These are phyloP conservation scores for Odontarrhena argentea DNA, from an alignment of 345 rosid genomes.

Conservation along the genomic window DNA sequence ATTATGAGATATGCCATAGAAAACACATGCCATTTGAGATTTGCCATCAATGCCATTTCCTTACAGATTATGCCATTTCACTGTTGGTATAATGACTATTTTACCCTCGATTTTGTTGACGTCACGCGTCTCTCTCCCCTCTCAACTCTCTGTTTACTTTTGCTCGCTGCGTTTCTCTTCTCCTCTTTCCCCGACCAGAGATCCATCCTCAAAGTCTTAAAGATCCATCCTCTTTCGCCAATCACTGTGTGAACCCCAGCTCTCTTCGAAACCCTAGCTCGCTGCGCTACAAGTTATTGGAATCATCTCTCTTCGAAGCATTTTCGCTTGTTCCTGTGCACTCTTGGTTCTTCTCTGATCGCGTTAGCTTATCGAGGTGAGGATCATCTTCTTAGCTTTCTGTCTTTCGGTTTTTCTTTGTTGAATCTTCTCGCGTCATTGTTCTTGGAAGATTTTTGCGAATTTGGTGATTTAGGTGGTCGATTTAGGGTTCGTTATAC, in stretches of 20 bases:
- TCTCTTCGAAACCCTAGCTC: slow-evolving; percentile 22
- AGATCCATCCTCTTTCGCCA: no score
- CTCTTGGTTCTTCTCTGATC: slow-evolving; percentile 36
- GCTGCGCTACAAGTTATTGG: slow-evolving; percentile 25
- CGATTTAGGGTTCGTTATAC: slow-evolving; percentile 39
- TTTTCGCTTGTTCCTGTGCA: slow-evolving; percentile 32
- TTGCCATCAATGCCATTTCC: no score
- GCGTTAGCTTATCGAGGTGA: slow-evolving; percentile 25
- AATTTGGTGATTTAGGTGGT: slow-evolving; percentile 31
- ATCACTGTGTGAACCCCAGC: neutral
- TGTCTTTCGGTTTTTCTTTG: neutral
- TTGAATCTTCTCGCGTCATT: slow-evolving; percentile 5
- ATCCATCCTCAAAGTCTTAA: no score
- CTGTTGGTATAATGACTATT: no score
- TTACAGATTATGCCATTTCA: no score
- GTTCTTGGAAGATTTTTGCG: slow-evolving; percentile 22
- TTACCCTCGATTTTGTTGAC: no score
- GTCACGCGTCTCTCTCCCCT: no score
- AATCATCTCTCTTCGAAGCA: slow-evolving; percentile 19
- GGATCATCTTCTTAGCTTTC: slow-evolving; percentile 1
- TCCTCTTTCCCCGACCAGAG: no score
- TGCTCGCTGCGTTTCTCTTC: no score
- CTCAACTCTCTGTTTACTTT: no score
- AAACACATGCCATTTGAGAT: no score
- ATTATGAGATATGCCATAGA: no score